Evolutionary conservation across 2,329 filamentous ascomycete species (phyloP).

Genomic region (Knufia fluminis): DNA sequence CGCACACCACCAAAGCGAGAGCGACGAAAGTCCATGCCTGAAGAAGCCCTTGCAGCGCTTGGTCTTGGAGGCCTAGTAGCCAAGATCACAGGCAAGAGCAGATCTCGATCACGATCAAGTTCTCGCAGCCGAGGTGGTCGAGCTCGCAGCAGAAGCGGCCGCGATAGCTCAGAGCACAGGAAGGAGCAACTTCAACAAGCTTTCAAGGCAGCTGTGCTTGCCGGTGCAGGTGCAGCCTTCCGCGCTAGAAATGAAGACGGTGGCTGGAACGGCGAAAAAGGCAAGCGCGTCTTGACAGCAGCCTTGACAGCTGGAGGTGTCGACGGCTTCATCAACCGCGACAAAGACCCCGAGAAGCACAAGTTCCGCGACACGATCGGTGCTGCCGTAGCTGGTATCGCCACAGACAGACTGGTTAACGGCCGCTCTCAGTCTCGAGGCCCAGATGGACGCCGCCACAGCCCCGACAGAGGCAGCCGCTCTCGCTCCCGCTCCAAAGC

Average conservation of each 20-base stretch:
- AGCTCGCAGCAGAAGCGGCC: constrained; percentile 39
- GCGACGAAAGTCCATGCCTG: constrained; percentile 39
- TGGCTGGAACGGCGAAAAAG: constrained; percentile 82
- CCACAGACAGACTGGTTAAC: constrained; percentile 77
- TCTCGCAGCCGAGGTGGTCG: constrained; percentile 46
- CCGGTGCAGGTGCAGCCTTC: constrained; percentile 87
- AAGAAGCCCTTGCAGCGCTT: constrained; percentile 45
- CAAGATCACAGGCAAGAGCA: constrained; percentile 44
- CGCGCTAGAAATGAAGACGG: constrained; percentile 81
- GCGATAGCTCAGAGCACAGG: constrained; percentile 20
- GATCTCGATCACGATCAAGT: constrained; percentile 55
- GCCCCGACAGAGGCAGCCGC: constrained; percentile 24
- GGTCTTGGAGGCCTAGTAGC: constrained; percentile 48
- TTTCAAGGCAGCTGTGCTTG: constrained; percentile 80
- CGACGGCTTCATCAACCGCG: constrained; percentile 55
- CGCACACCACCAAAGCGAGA: constrained; percentile 22
- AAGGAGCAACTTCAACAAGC: constrained; percentile 67
- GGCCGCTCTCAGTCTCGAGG: constrained; percentile 59
- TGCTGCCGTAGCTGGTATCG: constrained; percentile 78
- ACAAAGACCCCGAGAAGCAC: constrained; percentile 60
- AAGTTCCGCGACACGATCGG: constrained; percentile 72
- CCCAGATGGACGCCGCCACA: constrained; percentile 18
- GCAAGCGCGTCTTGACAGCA: constrained; percentile 81
- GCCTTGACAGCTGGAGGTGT: constrained; percentile 78
- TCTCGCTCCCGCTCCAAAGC: constrained; percentile 37